phyloP scores from a whole-genome alignment of 164 flowering plant species.

The Annona cherimola region DNA sequence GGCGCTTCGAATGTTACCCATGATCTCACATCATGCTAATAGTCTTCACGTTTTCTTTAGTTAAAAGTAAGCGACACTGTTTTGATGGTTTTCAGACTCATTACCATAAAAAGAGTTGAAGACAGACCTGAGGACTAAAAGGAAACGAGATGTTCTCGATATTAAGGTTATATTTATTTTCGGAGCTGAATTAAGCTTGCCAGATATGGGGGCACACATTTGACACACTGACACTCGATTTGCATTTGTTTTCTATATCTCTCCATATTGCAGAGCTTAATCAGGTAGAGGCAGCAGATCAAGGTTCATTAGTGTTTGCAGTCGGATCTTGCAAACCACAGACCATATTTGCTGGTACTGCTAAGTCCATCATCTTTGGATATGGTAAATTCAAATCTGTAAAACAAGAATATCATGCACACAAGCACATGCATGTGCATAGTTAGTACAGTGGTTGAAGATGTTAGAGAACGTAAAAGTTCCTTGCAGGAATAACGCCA shows the following conservation, averaged over 20 bases:
- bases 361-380: constrained; percentile 89
- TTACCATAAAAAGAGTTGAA: background rate
- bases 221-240: background rate
- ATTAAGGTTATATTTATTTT: background rate
- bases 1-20: too few species aligned
- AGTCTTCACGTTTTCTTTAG: too few species aligned
- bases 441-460: too few species aligned
- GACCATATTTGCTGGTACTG: constrained; percentile 92
- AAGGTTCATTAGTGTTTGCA: constrained; percentile 20
- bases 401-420: background rate
- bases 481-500: background rate
- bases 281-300: constrained; percentile 6
- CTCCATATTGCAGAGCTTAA: background rate
- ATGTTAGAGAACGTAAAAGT: background rate
- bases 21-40: too few species aligned
- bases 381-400: constrained; percentile 75
- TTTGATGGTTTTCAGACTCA: too few species aligned
- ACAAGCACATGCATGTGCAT: too few species aligned
- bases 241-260: background rate
- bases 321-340: constrained; percentile 73
- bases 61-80: too few species aligned
- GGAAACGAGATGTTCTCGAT: background rate
- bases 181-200: background rate
- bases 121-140: background rate
- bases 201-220: background rate